These are phyloP conservation scores for Aurantiochytrium sp. DNA, from an alignment of 108 stramenopile genomes.

Conservation along the genomic window DNA sequence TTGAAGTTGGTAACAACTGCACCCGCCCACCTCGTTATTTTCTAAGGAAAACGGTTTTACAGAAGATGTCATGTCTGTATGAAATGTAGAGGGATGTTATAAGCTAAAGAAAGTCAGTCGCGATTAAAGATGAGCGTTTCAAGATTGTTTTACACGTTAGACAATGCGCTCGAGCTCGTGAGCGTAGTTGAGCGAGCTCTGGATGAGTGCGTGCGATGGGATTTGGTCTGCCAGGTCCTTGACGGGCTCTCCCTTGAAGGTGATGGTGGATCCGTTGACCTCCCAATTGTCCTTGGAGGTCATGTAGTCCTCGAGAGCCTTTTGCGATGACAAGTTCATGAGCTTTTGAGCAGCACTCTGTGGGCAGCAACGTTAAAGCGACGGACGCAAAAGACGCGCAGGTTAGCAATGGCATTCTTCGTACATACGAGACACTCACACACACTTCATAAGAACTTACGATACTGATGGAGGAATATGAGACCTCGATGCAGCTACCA, in stretches of 20 bases:
- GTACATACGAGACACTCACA: too few species aligned
- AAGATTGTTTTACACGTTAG: background rate
- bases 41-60: too few species aligned
- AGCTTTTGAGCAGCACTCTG: background rate
- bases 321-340: constrained; percentile 11
- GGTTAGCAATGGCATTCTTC: too few species aligned
- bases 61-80: too few species aligned
- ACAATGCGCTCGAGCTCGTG: constrained; percentile 15
- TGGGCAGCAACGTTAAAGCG: background rate
- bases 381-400: too few species aligned
- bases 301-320: constrained; percentile 1
- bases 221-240: constrained; percentile 13
- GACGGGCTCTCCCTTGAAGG: background rate
- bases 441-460: background rate
- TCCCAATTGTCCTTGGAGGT: constrained; percentile 2
- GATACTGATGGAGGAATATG: background rate
- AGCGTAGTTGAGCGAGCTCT: background rate
- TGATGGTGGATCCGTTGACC: background rate
- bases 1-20: too few species aligned
- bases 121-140: too few species aligned
- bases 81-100: too few species aligned
- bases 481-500: background rate
- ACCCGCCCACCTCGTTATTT: too few species aligned
- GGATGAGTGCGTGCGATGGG: background rate
- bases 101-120: too few species aligned